A percentile compares a stretch with the other conserved stretches of the same genome.
phyloP scores from a whole-genome alignment of 2,329 filamentous ascomycete genomes.

The Exserohilum rostratum region DNA sequence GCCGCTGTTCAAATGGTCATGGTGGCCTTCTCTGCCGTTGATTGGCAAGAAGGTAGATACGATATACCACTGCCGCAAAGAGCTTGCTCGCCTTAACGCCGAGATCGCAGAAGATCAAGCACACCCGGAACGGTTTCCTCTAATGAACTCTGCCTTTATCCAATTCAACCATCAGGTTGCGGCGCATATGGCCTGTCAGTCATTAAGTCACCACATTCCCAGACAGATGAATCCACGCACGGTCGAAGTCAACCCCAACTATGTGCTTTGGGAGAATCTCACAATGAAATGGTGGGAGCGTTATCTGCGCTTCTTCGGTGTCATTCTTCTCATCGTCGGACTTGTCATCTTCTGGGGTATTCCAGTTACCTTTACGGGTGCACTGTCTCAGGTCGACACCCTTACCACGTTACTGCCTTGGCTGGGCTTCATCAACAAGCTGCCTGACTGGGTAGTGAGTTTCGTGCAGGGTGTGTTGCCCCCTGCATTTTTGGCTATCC shows the following conservation, averaged over 20 bases:
- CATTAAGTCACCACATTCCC: conserved; percentile 86
- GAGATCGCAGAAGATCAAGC: conserved; percentile 92
- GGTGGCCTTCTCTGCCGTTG: conserved; percentile 79
- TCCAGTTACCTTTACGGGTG: conserved; percentile 85
- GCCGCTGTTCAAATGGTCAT: conserved; percentile 60
- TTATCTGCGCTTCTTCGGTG: conserved; percentile 73
- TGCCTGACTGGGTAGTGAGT: conserved; percentile 66
- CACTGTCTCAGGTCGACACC: conserved; percentile 76
- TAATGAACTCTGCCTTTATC: conserved; percentile 97
- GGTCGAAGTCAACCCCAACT: conserved; percentile 91
- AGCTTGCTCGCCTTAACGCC: conserved; percentile 84
- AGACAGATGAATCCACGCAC: conserved; percentile 91
- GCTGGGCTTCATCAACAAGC: conserved; percentile 71
- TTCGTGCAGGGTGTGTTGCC: conserved; percentile 87
- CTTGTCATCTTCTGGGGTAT: conserved; percentile 91
- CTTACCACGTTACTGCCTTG: conserved; percentile 70
- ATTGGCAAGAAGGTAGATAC: conserved; percentile 91
- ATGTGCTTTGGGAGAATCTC: conserved; percentile 98
- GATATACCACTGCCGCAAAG: conserved; percentile 86
- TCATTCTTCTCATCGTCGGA: conserved; percentile 68
- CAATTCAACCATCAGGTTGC: conserved; percentile 98
- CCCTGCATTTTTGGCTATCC: conserved; percentile 73
- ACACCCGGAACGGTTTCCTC: conserved; percentile 80
- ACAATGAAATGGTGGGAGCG: conserved; percentile 92
- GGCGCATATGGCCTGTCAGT: conserved; percentile 97